Conservation (phyloP, 768 basidiomycete genomes). For the Termitomyces sp. region DNA sequence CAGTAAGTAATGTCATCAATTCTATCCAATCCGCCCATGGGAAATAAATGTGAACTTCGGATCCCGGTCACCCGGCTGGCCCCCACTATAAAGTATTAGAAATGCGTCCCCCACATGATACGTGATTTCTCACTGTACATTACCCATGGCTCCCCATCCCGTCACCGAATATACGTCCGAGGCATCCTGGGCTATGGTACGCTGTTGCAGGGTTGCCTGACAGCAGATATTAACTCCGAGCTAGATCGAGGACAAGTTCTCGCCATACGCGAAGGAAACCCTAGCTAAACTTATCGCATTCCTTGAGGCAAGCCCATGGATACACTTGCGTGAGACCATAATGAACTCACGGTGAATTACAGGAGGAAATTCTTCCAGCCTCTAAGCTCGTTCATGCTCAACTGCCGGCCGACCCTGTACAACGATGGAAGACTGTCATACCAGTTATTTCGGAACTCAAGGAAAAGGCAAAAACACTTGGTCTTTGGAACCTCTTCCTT, state of each 20-base stretch:
- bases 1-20: too few relatives aligned
- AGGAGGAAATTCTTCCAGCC: conserved; percentile 90
- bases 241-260: conserved; percentile 90
- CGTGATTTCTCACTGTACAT: neutral
- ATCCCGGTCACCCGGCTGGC: conserved; percentile 10
- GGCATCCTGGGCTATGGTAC: conserved; percentile 83
- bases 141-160: conserved; percentile 58
- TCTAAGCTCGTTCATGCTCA: conserved; percentile 73
- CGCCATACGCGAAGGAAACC: conserved; percentile 81
- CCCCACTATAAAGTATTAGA: neutral
- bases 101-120: neutral
- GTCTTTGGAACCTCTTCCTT: conserved; percentile 96
- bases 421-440: conserved; percentile 82
- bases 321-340: neutral
- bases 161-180: conserved; percentile 74
- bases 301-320: conserved; percentile 55
- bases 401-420: conserved; percentile 65
- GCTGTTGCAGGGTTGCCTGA: conserved; percentile 14
- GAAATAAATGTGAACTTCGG: conserved; percentile 4
- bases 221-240: neutral
- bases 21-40: neutral
- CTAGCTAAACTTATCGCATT: conserved; percentile 81
- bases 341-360: conserved; percentile 1
- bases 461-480: conserved; percentile 77
- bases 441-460: conserved; percentile 83